phyloP scores from a whole-genome alignment of 495 filamentous ascomycete species.

The Chaetomium fimeti region DNA sequence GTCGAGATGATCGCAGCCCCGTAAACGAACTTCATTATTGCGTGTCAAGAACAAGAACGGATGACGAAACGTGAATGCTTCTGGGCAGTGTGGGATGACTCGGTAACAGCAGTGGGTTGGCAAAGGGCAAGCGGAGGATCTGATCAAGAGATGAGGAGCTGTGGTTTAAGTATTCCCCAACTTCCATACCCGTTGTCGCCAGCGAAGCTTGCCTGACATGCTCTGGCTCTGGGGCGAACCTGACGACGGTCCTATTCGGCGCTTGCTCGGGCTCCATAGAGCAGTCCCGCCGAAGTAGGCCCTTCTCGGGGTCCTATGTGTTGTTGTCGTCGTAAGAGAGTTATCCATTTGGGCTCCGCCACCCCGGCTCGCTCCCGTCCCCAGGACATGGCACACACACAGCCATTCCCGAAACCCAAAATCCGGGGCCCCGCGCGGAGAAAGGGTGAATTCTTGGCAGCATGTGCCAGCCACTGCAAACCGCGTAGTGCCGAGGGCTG shows the following conservation, averaged over 20 bases:
- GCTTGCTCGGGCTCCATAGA: slow-evolving; percentile 1
- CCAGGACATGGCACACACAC: not conserved
- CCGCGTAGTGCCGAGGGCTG: not conserved
- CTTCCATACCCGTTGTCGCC: too few relatives aligned
- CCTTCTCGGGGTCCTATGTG: not conserved
- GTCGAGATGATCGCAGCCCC: slow-evolving; percentile 18
- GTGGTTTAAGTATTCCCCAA: too few relatives aligned
- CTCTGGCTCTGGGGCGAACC: not conserved
- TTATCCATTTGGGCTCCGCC: not conserved
- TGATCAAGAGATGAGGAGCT: too few relatives aligned
- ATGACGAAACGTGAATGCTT: not conserved
- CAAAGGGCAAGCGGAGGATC: too few relatives aligned
- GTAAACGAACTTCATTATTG: slow-evolving; percentile 27
- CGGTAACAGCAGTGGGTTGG: not conserved
- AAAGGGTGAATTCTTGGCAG: not conserved
- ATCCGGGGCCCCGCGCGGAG: slow-evolving; percentile 29
- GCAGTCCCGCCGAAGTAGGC: slow-evolving; percentile 15
- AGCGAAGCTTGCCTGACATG: not conserved
- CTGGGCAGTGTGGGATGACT: not conserved
- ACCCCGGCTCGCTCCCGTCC: not conserved
- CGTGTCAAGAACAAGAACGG: too few relatives aligned
- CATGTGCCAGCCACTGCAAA: not conserved
- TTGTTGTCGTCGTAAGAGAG: not conserved
- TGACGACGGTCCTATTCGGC: not conserved
- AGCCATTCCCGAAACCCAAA: not conserved